These are phyloP conservation scores for Royoungia palumana DNA, from an alignment of 768 basidiomycete species.

Conservation along the genomic window DNA sequence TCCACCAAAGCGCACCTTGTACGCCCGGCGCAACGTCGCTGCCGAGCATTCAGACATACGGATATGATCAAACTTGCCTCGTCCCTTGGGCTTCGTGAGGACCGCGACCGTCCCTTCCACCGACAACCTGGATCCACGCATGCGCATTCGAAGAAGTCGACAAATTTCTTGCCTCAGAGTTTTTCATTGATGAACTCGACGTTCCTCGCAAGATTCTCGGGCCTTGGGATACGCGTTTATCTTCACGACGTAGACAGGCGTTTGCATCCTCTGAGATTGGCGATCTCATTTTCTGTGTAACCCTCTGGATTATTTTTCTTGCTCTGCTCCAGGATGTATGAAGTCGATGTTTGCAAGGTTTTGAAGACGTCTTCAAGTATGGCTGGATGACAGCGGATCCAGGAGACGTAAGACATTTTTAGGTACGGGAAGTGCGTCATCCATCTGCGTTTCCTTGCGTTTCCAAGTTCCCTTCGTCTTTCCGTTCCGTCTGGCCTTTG, in stretches of 20 bases:
- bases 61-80: constrained; percentile 43
- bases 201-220: constrained; percentile 45
- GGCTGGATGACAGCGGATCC: constrained; percentile 80
- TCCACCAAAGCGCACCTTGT: constrained; percentile 6
- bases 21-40: constrained; percentile 41
- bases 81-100: constrained; percentile 39
- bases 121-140: constrained; percentile 41
- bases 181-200: constrained; percentile 42
- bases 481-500: constrained; percentile 2
- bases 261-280: constrained; percentile 60
- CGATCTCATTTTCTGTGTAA: constrained; percentile 52
- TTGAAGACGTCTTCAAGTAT: constrained; percentile 56
- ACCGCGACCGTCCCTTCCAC: constrained; percentile 45
- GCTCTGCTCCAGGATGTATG: constrained; percentile 42
- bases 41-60: constrained; percentile 52
- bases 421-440: constrained; percentile 4
- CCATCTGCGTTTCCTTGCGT: constrained; percentile 34
- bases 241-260: too few relatives aligned
- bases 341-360: constrained; percentile 50
- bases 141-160: constrained; percentile 60
- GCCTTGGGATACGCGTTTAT: constrained; percentile 6
- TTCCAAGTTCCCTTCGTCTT: constrained; percentile 26
- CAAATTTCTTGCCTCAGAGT: constrained; percentile 48
- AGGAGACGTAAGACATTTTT: constrained; percentile 44
- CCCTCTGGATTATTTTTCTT: constrained; percentile 22